Conservation (phyloP, 2,329 filamentous ascomycete genomes). For the Fusarium anguioides region DNA sequence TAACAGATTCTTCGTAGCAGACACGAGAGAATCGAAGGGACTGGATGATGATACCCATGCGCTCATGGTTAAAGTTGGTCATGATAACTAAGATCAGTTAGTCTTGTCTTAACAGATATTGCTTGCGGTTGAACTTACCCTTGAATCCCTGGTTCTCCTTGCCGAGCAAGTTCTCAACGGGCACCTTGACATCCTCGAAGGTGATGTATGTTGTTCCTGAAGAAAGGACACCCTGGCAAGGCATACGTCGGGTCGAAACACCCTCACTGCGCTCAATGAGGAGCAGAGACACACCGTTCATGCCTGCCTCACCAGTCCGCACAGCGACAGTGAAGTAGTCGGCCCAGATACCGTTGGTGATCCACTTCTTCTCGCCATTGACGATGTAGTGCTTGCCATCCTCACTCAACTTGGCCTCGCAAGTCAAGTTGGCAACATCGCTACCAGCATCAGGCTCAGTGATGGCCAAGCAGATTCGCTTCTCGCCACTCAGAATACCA, state of each 20-base stretch:
- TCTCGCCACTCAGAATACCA: conserved; percentile 88
- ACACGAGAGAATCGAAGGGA: conserved; percentile 94
- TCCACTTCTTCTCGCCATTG: conserved; percentile 99
- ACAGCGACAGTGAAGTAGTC: conserved; percentile 99
- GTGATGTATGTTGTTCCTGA: conserved; percentile 84
- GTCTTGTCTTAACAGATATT: conserved; percentile 83
- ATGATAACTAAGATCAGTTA: conserved; percentile 77
- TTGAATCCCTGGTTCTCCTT: conserved; percentile 99
- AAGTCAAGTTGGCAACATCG: conserved; percentile 94
- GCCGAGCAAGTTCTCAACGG: conserved; percentile 97
- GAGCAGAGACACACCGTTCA: conserved; percentile 91
- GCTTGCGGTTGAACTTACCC: conserved; percentile 70
- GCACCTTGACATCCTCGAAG: conserved; percentile 99
- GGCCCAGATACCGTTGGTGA: conserved; percentile 95
- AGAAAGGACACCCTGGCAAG: conserved; percentile 97
- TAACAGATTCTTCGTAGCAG: conserved; percentile 95
- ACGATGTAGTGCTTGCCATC: conserved; percentile 99
- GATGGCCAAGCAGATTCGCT: conserved; percentile 97
- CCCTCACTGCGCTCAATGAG: conserved; percentile 92
- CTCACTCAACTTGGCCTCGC: conserved; percentile 92
- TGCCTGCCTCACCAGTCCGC: conserved; percentile 86
- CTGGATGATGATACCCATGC: conserved; percentile 98
- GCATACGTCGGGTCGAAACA: conserved; percentile 94
- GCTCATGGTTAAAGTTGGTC: conserved; percentile 99
- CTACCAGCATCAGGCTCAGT: conserved; percentile 96